Base-by-base conservation (phyloP, 352 stramenopile species). In the Globisporangium ultimum region DNA sequence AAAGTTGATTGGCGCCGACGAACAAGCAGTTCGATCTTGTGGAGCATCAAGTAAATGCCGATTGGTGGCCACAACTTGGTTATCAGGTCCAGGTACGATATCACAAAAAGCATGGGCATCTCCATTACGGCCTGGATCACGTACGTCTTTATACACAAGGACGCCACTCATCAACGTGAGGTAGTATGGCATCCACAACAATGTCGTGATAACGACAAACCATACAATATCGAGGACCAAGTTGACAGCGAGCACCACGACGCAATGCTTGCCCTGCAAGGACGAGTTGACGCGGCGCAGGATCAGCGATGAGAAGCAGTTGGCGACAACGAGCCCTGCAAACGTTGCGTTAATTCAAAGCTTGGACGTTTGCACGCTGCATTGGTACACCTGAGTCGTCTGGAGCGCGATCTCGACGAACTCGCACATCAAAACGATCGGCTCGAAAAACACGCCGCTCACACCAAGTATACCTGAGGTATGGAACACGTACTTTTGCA, bases 61-160 rank as follows among this genome's bases (percentile, higher is more conserved):
- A 64, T 32, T 1, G 55, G 47, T 11, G 64, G 55, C 45, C 65
- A 61, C 12, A 67, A 18, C 22, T 67, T 71, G 11, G 54, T 22
- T n/a, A 68, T 17, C 14, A 67, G 14, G 38, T 68, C 60, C 13
- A 60, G 0, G 15, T 56, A 24, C 11, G 64, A 68, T 11, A 52
- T 56, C 10, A 58, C 55, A 9, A 64, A 51, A 17, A 71, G 48
- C 38, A 59, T 24, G 20, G 58, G 55, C 0, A 54, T 34, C 48
- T 71, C 64, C 60, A 67, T 64, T 13, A 68, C 20, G 11, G 55
- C 64, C 12, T 63, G 42, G 36, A 62, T 52, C 13, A 63, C 61
- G 56, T 62, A 71, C 48, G 56, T 65, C 22, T 72, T 61, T 4
- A 14, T 66, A 53, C 3, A 67, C 36, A 10, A 64, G 51, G 8